Conservation (phyloP, 1,139 yeast species). For the Meyerozyma carpophila region DNA sequence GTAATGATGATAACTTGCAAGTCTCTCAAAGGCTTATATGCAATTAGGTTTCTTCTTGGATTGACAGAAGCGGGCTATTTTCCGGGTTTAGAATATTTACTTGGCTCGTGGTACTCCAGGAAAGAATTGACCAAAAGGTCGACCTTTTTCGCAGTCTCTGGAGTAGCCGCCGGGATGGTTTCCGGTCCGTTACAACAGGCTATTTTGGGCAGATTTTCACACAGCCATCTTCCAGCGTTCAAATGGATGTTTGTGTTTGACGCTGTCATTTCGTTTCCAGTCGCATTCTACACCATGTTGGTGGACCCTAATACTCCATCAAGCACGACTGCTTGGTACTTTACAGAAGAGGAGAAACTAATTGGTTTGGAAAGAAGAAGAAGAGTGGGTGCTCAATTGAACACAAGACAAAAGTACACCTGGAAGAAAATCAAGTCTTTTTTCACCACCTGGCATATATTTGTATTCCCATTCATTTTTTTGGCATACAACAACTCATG, state of each 20-base stretch:
- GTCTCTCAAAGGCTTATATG: slow-evolving; percentile 43
- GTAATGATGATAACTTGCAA: slow-evolving; percentile 40
- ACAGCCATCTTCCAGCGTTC: slow-evolving; percentile 34
- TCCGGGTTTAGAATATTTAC: slow-evolving; percentile 49
- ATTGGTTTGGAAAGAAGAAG: slow-evolving; percentile 36
- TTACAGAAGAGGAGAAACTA: slow-evolving; percentile 23
- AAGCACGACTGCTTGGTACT: slow-evolving; percentile 34
- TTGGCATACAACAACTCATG: slow-evolving; percentile 46
- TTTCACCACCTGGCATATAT: slow-evolving; percentile 46
- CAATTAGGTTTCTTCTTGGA: slow-evolving; percentile 54
- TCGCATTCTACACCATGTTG: slow-evolving; percentile 37
- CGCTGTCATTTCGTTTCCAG: slow-evolving; percentile 45
- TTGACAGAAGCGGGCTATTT: slow-evolving; percentile 55
- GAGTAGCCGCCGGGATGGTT: slow-evolving; percentile 38
- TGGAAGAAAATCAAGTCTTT: slow-evolving; percentile 34
- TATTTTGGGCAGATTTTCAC: slow-evolving; percentile 26
- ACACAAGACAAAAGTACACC: slow-evolving; percentile 39
- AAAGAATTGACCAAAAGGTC: slow-evolving; percentile 46
- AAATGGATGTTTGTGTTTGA: slow-evolving; percentile 52
- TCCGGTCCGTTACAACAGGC: slow-evolving; percentile 45
- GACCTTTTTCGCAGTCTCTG: slow-evolving; percentile 43
- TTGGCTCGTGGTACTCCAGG: slow-evolving; percentile 45
- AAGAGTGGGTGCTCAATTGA: slow-evolving; percentile 40
- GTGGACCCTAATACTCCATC: slow-evolving; percentile 41
- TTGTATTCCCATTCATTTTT: slow-evolving; percentile 43